Conservation (phyloP, 371 early-diverging fungal genomes). For the Mucor ambiguus region DNA sequence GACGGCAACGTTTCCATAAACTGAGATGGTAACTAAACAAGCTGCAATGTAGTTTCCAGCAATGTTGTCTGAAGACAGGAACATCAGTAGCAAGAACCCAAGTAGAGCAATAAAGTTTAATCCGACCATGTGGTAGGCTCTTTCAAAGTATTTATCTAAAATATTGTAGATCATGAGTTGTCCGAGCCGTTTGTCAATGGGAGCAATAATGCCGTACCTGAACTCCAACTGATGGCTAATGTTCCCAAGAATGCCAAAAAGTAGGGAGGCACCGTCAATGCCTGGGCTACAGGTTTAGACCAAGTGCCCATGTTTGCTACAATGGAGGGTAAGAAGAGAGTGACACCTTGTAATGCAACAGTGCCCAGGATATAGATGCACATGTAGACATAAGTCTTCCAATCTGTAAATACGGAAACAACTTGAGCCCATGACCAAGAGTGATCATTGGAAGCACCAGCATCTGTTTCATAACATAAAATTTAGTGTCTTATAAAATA, state of each 20-base stretch:
- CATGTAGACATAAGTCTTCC: slow-evolving; percentile 43
- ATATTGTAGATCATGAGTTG: background rate
- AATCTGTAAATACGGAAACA: slow-evolving; percentile 42
- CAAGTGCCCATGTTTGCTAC: slow-evolving; percentile 38
- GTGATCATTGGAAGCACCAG: slow-evolving; percentile 43
- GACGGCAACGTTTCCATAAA: slow-evolving; percentile 42
- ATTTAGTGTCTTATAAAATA: background rate
- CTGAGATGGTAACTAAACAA: slow-evolving; percentile 31
- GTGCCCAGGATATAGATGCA: slow-evolving; percentile 44
- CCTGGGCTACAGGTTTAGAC: slow-evolving; percentile 38
- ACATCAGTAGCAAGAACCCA: slow-evolving; percentile 38
- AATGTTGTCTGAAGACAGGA: slow-evolving; percentile 19
- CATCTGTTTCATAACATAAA: slow-evolving; percentile 22
- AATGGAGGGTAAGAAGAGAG: slow-evolving; percentile 41
- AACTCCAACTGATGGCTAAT: slow-evolving; percentile 34
- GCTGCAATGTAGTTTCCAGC: slow-evolving; percentile 32
- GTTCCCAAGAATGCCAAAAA: slow-evolving; percentile 28
- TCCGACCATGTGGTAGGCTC: slow-evolving; percentile 36
- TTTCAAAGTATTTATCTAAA: slow-evolving; percentile 28
- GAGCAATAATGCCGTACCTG: slow-evolving; percentile 14
- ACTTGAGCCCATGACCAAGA: slow-evolving; percentile 49
- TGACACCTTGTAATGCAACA: slow-evolving; percentile 44
- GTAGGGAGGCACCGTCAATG: slow-evolving; percentile 45
- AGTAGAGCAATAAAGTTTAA: slow-evolving; percentile 24
- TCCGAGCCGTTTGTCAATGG: background rate